A percentile compares a stretch with the other conserved stretches of the same genome.
Evolutionary conservation across 31 red algal species (phyloP).

Genomic region (Endocladia muricata): DNA sequence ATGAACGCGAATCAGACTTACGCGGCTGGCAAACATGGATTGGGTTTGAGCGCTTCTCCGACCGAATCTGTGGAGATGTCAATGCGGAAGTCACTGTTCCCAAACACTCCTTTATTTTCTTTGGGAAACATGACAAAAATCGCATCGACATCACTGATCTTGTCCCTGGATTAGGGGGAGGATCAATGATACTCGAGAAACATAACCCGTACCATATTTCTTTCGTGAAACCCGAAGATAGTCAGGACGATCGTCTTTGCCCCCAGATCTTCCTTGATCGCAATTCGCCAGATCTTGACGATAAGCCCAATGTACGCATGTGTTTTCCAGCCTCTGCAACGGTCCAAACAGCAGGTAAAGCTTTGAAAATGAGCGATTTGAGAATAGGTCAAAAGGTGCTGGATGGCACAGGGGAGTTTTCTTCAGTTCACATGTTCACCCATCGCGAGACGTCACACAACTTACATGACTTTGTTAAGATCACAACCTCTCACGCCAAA

Average conservation of each 20-base stretch:
- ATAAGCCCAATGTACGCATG: constrained; percentile 2
- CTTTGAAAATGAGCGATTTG: not conserved
- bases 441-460: constrained; percentile 6
- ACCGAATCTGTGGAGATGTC: constrained; percentile 13
- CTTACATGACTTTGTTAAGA: not conserved
- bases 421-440: constrained; percentile 30
- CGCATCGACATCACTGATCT: constrained; percentile 14
- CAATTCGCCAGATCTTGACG: not conserved
- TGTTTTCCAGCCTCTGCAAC: constrained; percentile 20
- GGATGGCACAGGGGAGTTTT: not conserved
- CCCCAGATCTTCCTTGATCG: constrained; percentile 15
- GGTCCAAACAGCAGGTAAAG: not conserved
- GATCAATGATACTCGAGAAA: constrained; percentile 8
- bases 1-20: not conserved
- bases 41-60: constrained; percentile 27
- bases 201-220: constrained; percentile 28
- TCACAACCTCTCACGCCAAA: not conserved
- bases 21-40: constrained; percentile 8
- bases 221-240: not conserved
- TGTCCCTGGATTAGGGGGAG: not conserved
- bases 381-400: constrained; percentile 20
- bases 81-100: not conserved
- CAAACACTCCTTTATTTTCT: constrained; percentile 19
- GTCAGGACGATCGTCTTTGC: constrained; percentile 24
- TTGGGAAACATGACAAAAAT: constrained; percentile 18